Conservation (phyloP, 352 stramenopile species). For the Phytophthora niederhauseri region DNA sequence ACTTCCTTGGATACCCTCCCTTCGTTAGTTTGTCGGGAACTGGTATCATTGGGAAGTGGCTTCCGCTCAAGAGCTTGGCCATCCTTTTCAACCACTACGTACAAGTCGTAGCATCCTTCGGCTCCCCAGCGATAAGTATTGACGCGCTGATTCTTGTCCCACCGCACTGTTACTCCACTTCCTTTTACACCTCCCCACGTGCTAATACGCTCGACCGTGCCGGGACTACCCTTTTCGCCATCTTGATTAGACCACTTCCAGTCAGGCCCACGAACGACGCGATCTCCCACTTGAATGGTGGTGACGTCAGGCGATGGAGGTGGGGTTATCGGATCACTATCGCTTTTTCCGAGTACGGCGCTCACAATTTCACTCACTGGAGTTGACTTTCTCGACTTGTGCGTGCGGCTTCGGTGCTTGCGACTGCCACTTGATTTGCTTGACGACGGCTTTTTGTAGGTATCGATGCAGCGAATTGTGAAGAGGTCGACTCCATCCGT, state of each 20-base stretch:
- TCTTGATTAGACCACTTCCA: constrained; percentile 89
- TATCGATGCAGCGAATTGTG: constrained; percentile 72
- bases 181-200: constrained; percentile 80
- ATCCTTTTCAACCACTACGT: constrained; percentile 67
- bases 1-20: neutral
- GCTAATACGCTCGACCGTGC: constrained; percentile 80
- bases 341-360: constrained; percentile 29
- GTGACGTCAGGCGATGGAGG: constrained; percentile 10
- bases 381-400: constrained; percentile 39
- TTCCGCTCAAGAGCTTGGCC: constrained; percentile 54
- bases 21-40: constrained; percentile 18
- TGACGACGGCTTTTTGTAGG: constrained; percentile 43
- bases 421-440: constrained; percentile 38
- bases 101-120: constrained; percentile 78
- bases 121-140: constrained; percentile 86
- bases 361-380: constrained; percentile 36
- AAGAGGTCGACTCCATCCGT: constrained; percentile 64
- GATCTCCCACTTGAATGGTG: constrained; percentile 64
- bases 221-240: constrained; percentile 57
- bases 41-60: constrained; percentile 43
- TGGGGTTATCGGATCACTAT: constrained; percentile 18
- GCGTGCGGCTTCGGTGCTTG: constrained; percentile 34
- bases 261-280: constrained; percentile 72
- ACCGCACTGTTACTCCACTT: constrained; percentile 79
- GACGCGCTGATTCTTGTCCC: constrained; percentile 84